Evolutionary conservation across 208 protist species (phyloP).

Genomic region (Trypanosoma mega): DNA sequence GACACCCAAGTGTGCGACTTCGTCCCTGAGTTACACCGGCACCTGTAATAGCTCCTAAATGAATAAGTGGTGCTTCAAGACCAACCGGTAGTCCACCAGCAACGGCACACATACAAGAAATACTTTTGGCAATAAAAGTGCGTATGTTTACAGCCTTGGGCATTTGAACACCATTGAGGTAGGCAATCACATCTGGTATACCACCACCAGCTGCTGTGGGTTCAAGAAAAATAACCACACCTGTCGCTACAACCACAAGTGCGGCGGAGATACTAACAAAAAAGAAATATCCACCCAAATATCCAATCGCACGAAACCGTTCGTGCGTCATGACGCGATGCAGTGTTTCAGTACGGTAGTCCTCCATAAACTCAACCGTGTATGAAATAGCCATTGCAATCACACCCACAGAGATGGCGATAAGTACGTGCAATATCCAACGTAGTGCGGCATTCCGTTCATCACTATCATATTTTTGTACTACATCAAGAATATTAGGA

Average conservation of each 20-base stretch:
- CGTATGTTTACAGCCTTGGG: constrained; percentile 85
- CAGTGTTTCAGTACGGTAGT: constrained; percentile 45
- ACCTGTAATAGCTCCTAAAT: constrained; percentile 93
- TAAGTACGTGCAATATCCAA: constrained; percentile 83
- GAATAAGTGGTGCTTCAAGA: constrained; percentile 95
- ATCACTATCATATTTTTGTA: constrained; percentile 41
- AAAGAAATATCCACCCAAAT: constrained; percentile 43
- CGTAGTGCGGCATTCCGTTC: constrained; percentile 63
- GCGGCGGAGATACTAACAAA: constrained; percentile 43
- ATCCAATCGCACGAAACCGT: constrained; percentile 27
- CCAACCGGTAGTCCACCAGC: constrained; percentile 90
- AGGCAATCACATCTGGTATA: constrained; percentile 91
- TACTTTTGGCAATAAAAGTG: constrained; percentile 83
- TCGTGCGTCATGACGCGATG: constrained; percentile 32
- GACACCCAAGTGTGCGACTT: constrained; percentile 81
- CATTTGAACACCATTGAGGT: constrained; percentile 93
- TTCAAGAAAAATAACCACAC: constrained; percentile 82
- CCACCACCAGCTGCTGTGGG: constrained; percentile 81
- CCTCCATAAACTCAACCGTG: constrained; percentile 61
- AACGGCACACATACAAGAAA: constrained; percentile 91
- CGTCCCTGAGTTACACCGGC: constrained; percentile 92
- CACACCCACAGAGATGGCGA: constrained; percentile 78
- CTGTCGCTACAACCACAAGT: constrained; percentile 50
- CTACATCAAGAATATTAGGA: constrained; percentile 12
- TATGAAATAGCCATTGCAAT: constrained; percentile 73